Evolutionary conservation across 768 basidiomycete species (phyloP), one percentile per base, ranked within the genome.

Genomic region (Chalciporus piperatus): DNA sequence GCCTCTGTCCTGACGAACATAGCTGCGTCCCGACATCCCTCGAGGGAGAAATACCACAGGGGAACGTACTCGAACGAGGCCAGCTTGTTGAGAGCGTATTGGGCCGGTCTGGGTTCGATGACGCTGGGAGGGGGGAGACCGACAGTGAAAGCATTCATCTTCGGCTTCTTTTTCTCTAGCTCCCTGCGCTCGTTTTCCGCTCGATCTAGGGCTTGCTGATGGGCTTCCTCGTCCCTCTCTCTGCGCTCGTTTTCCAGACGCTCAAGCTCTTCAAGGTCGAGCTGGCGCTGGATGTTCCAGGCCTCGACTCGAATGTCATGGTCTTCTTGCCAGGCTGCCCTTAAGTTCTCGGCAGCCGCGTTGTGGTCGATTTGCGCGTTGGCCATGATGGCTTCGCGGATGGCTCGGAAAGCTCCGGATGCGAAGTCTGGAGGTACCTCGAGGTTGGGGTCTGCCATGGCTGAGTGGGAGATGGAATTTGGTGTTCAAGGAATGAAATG

Each of bases 41-140:
- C 47, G 0, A 14, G 38, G 10, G 50, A 38, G 42, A 60, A 61
- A 12, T 61, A 60, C 47, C 52, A 58, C 0, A 60, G 28, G 19
- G 58, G 17, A 0, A 58, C 22, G 2, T 13, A 61, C 0, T 58
- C 33, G 0, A 44, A 50, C 0, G 39, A 0, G 0, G n/a, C 13
- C 0, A 61, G 16, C 19, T 58, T 61, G 2, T 61, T 45, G 0
- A 61, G 20, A 2, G 56, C 39, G 8, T 30, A 58, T 9, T 55
- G 40, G 0, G 47, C 48, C 0, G 58, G 58, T 0, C 35, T 2
- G 3, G 14, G 45, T 2, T 8, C 6, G 7, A 52, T 17, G 32
- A 42, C 6, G 10, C 22, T 47, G 13, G 41, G 25, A 12, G 30
- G 22, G n/a, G 39, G 28, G 0, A 6, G 23, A 7, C 17, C 14